These are phyloP conservation scores for Hypoxylon rickii DNA, from an alignment of 495 filamentous ascomycete genomes.

Conservation along the genomic window DNA sequence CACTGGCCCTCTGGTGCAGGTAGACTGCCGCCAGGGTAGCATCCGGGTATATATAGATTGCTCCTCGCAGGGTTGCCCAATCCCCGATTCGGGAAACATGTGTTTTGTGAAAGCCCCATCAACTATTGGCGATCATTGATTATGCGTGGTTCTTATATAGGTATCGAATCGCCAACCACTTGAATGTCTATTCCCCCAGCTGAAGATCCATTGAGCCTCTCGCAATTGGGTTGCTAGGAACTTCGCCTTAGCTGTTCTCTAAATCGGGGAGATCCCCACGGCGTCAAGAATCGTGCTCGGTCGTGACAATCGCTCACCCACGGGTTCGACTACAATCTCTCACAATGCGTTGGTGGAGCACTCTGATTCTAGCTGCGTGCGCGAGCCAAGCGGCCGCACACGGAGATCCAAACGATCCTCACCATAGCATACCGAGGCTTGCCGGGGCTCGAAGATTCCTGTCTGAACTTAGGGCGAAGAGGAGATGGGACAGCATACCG, in stretches of 20 bases:
- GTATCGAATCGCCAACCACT: not conserved
- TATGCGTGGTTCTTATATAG: slow-evolving; percentile 29
- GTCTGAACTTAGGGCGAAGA: slow-evolving; percentile 38
- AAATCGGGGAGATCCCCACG: not conserved
- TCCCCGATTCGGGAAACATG: slow-evolving; percentile 27
- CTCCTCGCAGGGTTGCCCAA: slow-evolving; percentile 21
- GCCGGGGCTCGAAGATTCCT: slow-evolving; percentile 43
- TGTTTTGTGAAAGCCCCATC: too few species aligned
- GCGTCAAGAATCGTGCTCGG: slow-evolving; percentile 5
- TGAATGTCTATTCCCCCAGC: slow-evolving; percentile 5
- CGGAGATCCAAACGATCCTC: slow-evolving; percentile 25
- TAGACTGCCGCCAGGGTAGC: slow-evolving; percentile 34
- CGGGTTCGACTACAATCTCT: slow-evolving; percentile 8
- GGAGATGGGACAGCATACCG: slow-evolving; percentile 28
- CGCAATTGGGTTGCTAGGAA: not conserved
- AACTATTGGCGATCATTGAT: slow-evolving; percentile 2
- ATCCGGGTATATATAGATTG: slow-evolving; percentile 41
- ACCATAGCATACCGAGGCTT: slow-evolving; percentile 35
- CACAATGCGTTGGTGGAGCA: slow-evolving; percentile 37
- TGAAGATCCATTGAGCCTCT: slow-evolving; percentile 13
- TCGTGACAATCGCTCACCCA: slow-evolving; percentile 25
- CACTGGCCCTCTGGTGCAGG: slow-evolving; percentile 17
- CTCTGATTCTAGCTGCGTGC: slow-evolving; percentile 36
- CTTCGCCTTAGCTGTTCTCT: not conserved
- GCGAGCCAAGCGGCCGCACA: slow-evolving; percentile 37